Conservation (phyloP, 2,329 filamentous ascomycete genomes). For the Botryotinia calthae region DNA sequence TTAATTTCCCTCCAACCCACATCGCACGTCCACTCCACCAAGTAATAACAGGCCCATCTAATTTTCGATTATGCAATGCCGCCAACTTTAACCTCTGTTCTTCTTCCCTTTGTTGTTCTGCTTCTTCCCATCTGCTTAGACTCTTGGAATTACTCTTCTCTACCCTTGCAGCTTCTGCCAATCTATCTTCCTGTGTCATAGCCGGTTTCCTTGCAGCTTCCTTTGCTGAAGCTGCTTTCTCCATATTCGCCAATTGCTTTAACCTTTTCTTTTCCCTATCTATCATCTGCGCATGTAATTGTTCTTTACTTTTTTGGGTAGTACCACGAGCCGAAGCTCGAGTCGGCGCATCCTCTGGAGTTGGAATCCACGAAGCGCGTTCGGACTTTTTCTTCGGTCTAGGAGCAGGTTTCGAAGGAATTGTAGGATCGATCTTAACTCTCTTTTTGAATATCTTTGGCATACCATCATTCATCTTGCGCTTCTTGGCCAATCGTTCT, state of each 20-base stretch:
- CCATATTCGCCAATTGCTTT: constrained; percentile 67
- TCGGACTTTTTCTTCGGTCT: constrained; percentile 67
- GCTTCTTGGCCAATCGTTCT: constrained; percentile 69
- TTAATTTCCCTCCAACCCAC: constrained; percentile 74
- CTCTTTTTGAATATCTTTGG: constrained; percentile 71
- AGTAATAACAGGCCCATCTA: constrained; percentile 85
- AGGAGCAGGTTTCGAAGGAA: constrained; percentile 40
- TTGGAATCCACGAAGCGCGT: constrained; percentile 66
- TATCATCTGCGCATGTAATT: constrained; percentile 66
- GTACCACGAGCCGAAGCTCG: constrained; percentile 61
- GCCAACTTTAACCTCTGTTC: constrained; percentile 80
- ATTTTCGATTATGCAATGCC: constrained; percentile 79
- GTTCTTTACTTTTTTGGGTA: constrained; percentile 58
- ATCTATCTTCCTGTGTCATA: constrained; percentile 82
- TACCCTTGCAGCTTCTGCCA: constrained; percentile 77
- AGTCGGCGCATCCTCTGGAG: constrained; percentile 58
- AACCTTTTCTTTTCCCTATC: constrained; percentile 68
- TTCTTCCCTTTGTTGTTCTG: constrained; percentile 83
- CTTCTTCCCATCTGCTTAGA: constrained; percentile 89
- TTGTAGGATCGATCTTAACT: constrained; percentile 65
- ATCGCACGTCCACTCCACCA: constrained; percentile 91
- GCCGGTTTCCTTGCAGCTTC: constrained; percentile 72
- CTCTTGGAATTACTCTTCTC: constrained; percentile 88
- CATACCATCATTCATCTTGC: constrained; percentile 74
- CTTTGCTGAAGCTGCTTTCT: constrained; percentile 59